Base-by-base conservation (phyloP, 768 basidiomycete genomes). In the Rhodotorula kratochvilovae region DNA sequence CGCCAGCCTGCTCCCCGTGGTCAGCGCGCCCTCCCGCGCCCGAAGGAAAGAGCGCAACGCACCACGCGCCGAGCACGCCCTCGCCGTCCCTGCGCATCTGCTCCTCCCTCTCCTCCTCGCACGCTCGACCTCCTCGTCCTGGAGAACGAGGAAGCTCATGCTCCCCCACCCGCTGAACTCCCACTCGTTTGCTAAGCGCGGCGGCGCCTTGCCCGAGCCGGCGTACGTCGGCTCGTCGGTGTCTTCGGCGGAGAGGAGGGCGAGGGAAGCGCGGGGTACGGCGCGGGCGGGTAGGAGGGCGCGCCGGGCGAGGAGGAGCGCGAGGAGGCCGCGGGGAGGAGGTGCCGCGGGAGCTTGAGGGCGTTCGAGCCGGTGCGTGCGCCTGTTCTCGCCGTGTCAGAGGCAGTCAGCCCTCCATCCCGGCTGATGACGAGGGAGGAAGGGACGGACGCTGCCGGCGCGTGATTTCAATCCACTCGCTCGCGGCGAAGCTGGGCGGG, bases 161-260 rank as follows among this genome's bases (percentile, higher is more conserved):
- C 85, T 83, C 3, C 88, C 88, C 87, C 88, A 89, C 7, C 88
- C 88, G 1, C 89, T 85, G 74, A 90, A 90, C 74, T 89, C 87
- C 70, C 88, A 88, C 50, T 86, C 83, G 75, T 86, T 85, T 23
- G 84, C 80, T 48, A 89, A 83, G 71, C 88, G 84, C 35, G 86
- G 78, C 11, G 61, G 67, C 19, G 55, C 51, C n/a, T 55, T 55
- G 51, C 35, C 51, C 51, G 23, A 39, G 35, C 8, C 6, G 5
- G 62, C 10, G 25, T 27, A 3, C 46, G 45, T 29, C 10, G 27
- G 46, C 19, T 17, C 31, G 48, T 46, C 43, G 21, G 50, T 39
- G 39, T 39, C 6, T 39, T 39, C 39, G 39, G 39, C 13, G 39
- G 39, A 39, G 39, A 39, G 39, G 39, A 39, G 39, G 39, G 39